Evolutionary conservation across 2,329 filamentous ascomycete species (phyloP).

Genomic region (Aspergillus ochraceus): DNA sequence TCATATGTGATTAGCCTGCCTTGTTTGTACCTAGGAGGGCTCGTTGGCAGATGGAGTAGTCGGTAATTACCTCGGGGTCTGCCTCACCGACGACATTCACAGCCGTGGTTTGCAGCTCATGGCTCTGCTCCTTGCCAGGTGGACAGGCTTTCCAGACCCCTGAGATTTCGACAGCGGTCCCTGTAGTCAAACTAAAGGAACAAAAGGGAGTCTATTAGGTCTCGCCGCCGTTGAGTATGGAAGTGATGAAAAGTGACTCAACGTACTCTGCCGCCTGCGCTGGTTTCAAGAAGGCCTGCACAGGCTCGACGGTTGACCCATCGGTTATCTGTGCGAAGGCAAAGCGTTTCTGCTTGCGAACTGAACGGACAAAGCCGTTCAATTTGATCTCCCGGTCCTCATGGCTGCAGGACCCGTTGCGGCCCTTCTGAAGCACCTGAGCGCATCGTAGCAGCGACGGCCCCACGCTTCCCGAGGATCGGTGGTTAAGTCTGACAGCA

Average conservation of each 20-base stretch:
- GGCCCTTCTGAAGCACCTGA: slow-evolving; percentile 37
- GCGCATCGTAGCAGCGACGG: slow-evolving; percentile 36
- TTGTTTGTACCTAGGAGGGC: neutral
- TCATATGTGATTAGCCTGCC: neutral
- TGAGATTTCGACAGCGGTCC: slow-evolving; percentile 73
- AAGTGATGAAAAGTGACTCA: neutral
- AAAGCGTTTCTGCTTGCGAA: slow-evolving; percentile 80
- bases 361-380: slow-evolving; percentile 78
- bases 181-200: slow-evolving; percentile 69
- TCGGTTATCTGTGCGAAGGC: slow-evolving; percentile 85
- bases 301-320: slow-evolving; percentile 73
- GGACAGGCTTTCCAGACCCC: slow-evolving; percentile 75
- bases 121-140: slow-evolving; percentile 65
- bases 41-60: neutral
- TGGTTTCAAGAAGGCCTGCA: slow-evolving; percentile 79
- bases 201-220: slow-evolving; percentile 13
- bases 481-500: slow-evolving; percentile 30
- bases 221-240: neutral
- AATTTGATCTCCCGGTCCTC: slow-evolving; percentile 55
- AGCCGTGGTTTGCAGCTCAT: slow-evolving; percentile 75
- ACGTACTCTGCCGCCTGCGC: slow-evolving; percentile 71
- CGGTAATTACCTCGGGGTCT: slow-evolving; percentile 68
- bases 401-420: slow-evolving; percentile 26
- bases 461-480: slow-evolving; percentile 12
- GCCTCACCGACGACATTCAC: slow-evolving; percentile 73